These are phyloP conservation scores for Ustilago bromivora DNA, from an alignment of 1,284 basidiomycete species.

Conservation along the genomic window DNA sequence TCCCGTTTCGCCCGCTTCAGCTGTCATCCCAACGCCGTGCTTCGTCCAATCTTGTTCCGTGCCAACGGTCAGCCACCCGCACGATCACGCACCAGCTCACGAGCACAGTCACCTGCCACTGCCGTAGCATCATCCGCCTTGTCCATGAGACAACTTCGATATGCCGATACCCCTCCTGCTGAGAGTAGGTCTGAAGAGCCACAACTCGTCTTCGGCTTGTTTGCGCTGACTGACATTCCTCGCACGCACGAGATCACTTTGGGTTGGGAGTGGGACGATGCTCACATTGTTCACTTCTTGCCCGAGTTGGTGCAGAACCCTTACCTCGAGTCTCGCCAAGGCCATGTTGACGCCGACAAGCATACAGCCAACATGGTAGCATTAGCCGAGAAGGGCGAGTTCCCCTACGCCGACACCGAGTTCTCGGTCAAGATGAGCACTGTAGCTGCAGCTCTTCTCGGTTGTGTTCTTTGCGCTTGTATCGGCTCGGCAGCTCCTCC, in stretches of 20 bases:
- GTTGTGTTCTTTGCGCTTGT: constrained; percentile 64
- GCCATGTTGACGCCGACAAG: constrained; percentile 35
- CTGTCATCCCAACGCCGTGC: constrained; percentile 88
- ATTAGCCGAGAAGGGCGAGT: constrained; percentile 58
- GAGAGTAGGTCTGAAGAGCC: constrained; percentile 69
- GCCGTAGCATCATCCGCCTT: constrained; percentile 6
- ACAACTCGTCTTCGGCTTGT: constrained; percentile 82
- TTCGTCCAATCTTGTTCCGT: constrained; percentile 80
- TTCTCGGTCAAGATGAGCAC: constrained; percentile 65
- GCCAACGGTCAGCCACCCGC: constrained; percentile 30
- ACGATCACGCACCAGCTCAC: constrained; percentile 39
- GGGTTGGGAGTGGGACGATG: constrained; percentile 97
- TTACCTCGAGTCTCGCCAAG: constrained; percentile 30
- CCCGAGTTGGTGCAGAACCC: constrained; percentile 77
- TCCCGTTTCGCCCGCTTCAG: constrained; percentile 83
- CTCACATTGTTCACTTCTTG: constrained; percentile 84
- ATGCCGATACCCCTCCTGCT: constrained; percentile 50
- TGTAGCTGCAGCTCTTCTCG: constrained; percentile 57
- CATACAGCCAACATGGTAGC: constrained; percentile 52
- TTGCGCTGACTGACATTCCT: constrained; percentile 81
- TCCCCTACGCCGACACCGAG: constrained; percentile 64
- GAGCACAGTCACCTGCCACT: constrained; percentile 35
- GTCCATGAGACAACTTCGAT: constrained; percentile 25
- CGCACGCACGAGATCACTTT: constrained; percentile 88
- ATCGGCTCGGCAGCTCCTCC: constrained; percentile 62